Evolutionary conservation across 768 basidiomycete genomes (phyloP).

Genomic region (Boletus reticuloceps): DNA sequence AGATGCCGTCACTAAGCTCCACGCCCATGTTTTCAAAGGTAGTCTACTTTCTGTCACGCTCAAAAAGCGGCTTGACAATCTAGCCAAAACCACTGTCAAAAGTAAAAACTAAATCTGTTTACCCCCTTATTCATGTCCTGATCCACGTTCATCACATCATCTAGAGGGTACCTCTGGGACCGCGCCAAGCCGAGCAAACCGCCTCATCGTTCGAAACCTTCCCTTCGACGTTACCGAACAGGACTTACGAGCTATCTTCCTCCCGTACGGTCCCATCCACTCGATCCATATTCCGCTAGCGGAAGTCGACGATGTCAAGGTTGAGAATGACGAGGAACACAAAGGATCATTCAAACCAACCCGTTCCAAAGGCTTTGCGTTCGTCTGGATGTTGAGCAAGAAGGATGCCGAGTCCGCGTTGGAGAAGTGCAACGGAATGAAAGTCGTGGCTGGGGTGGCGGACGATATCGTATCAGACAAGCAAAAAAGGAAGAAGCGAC

Average conservation of each 20-base stretch:
- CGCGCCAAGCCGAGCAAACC: conserved; percentile 66
- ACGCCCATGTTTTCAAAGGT: conserved; percentile 93
- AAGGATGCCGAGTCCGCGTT: conserved; percentile 84
- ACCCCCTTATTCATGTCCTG: background rate
- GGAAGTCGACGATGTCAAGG: conserved; percentile 26
- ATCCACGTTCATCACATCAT: background rate
- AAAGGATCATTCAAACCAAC: conserved; percentile 11
- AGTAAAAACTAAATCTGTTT: conserved; percentile 3
- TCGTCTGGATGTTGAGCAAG: conserved; percentile 88
- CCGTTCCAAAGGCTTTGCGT: conserved; percentile 81
- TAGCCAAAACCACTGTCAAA: conserved; percentile 46
- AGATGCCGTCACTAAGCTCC: conserved; percentile 74
- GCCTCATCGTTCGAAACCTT: conserved; percentile 90
- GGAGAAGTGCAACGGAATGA: conserved; percentile 74
- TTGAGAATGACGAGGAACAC: conserved; percentile 29
- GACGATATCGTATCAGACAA: conserved; percentile 54
- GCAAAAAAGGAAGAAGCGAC: conserved; percentile 65
- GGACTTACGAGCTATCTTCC: conserved; percentile 82
- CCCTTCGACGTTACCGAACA: conserved; percentile 81
- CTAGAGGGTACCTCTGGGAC: conserved; percentile 34
- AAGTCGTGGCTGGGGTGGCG: conserved; percentile 62
- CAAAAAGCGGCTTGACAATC: conserved; percentile 78
- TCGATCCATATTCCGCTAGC: conserved; percentile 75
- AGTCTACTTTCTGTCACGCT: conserved; percentile 80
- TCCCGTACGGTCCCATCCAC: conserved; percentile 84